Evolutionary conservation across 75 land plant species (phyloP).

Genomic region (Selaginella moellendorffii): DNA sequence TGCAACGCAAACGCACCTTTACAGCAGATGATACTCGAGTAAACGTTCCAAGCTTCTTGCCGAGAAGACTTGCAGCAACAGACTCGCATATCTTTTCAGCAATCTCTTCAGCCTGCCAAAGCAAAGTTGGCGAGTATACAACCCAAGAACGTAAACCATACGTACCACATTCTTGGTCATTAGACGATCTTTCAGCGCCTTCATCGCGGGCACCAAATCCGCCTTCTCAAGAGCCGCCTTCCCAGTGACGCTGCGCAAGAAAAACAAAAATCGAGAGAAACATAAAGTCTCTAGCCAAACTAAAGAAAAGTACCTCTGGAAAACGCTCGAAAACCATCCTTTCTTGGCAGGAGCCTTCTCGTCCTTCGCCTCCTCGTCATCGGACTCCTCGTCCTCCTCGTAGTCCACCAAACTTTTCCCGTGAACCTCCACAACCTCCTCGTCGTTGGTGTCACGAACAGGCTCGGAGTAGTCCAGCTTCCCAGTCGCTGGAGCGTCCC

Average conservation of each 20-base stretch:
- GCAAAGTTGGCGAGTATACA: neutral
- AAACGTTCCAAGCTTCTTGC: slow-evolving; percentile 86
- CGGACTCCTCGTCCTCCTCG: slow-evolving; percentile 45
- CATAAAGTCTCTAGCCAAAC: neutral
- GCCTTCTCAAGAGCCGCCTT: slow-evolving; percentile 68
- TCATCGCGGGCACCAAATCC: slow-evolving; percentile 86
- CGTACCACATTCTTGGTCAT: slow-evolving; percentile 99
- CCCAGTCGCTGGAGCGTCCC: slow-evolving; percentile 42
- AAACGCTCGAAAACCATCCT: slow-evolving; percentile 92
- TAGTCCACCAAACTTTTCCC: slow-evolving; percentile 98
- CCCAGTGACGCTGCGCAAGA: slow-evolving; percentile 76
- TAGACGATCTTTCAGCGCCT: slow-evolving; percentile 76
- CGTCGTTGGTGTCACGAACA: slow-evolving; percentile 31
- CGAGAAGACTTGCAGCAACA: slow-evolving; percentile 91
- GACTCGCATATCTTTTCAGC: slow-evolving; percentile 95
- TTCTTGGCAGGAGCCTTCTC: slow-evolving; percentile 53
- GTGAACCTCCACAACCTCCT: slow-evolving; percentile 31
- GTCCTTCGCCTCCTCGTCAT: slow-evolving; percentile 23
- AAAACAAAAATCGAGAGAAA: neutral
- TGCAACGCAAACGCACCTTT: slow-evolving; percentile 33
- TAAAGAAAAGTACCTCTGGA: slow-evolving; percentile 53
- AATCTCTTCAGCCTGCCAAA: slow-evolving; percentile 80
- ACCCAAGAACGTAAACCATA: neutral
- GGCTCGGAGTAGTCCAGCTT: slow-evolving; percentile 86
- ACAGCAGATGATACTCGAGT: slow-evolving; percentile 88